Evolutionary conservation across 352 stramenopile genomes (phyloP), one percentile per base, ranked within the genome.

Genomic region (Pythium pectinolyticum): DNA sequence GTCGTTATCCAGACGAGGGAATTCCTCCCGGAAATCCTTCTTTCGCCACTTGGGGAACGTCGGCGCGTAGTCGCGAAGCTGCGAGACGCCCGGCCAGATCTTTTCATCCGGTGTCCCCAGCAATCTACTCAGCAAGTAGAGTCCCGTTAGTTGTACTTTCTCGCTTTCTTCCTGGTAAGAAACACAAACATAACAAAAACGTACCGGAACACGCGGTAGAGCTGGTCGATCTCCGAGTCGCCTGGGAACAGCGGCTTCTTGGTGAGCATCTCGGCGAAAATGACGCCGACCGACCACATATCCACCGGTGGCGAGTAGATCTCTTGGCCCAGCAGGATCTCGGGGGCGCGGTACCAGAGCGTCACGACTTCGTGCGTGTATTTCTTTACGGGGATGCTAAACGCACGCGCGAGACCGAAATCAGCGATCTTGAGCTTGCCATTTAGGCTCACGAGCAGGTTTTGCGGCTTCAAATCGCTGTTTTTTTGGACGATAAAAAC

Each of bases 351-450:
- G 74, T 99, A 99, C 97, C 97, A 99, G 10, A 99, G 84, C 43
- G 97, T 99, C 8, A 99, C 97, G 32, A 99, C 86, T 70, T 99
- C 97, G 67, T 99, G 97, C 22, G 97, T 99, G 66, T 99, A 95
- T 45, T 97, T 97, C 30, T 97, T 95, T 45, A 99, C 97, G 1
- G 97, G 97, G 35, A 98, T 88, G 70, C 95, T 98, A 69, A 99
- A 99, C 8, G 95, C 96, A 20, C 97, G 78, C 17, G 97, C 97
- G 10, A 99, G 79, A 10, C 97, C 97, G 73, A 99, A 99, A 74
- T 99, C 97, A n/a, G 96, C 96, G 43, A 99, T 96, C 73, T 99
- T 99, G 24, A 99, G 83, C 46, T 86, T 83, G 37, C 96, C 96
- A 43, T 98, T 92, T 5, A 86, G 66, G 48, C 88, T 97, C 22